Evolutionary conservation across 2,329 filamentous ascomycete genomes (phyloP).

Genomic region (Anisogramma anomala): DNA sequence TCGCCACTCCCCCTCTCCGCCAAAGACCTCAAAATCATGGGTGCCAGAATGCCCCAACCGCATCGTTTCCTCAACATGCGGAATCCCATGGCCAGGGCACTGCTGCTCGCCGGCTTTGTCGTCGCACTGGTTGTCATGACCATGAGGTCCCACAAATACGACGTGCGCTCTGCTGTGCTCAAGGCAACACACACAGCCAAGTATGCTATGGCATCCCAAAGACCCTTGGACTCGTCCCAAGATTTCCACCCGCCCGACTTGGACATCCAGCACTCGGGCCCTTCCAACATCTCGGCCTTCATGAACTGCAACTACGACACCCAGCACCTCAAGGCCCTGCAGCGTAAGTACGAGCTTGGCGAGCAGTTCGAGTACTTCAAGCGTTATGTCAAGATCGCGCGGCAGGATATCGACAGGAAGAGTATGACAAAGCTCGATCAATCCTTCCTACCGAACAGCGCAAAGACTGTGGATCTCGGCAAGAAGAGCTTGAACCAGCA

Average conservation of each 20-base stretch:
- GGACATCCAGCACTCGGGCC: constrained; percentile 10
- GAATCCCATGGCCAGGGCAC: constrained; percentile 34
- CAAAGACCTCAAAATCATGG: constrained; percentile 15
- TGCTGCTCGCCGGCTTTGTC: constrained; percentile 32
- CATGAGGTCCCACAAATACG: constrained; percentile 30
- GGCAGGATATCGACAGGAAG: constrained; percentile 37
- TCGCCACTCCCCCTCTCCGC: constrained; percentile 12
- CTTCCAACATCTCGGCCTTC: constrained; percentile 27
- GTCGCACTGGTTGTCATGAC: constrained; percentile 31
- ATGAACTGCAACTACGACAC: constrained; percentile 41
- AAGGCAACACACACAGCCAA: constrained; percentile 28
- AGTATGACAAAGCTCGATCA: constrained; percentile 39
- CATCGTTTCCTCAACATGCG: constrained; percentile 37
- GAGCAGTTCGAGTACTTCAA: constrained; percentile 44
- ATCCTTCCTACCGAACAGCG: constrained; percentile 33
- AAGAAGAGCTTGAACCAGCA: constrained; percentile 29
- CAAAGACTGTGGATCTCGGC: constrained; percentile 37
- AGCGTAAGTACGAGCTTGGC: constrained; percentile 35
- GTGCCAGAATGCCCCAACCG: constrained; percentile 15
- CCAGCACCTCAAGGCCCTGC: constrained; percentile 32
- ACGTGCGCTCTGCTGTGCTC: constrained; percentile 30
- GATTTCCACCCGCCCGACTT: constrained; percentile 21
- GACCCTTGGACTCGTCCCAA: constrained; percentile 29
- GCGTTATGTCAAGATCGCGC: constrained; percentile 41
- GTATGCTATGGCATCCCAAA: constrained; percentile 20